Conservation (phyloP, 495 filamentous ascomycete genomes). For the Annulohypoxylon nitens region DNA sequence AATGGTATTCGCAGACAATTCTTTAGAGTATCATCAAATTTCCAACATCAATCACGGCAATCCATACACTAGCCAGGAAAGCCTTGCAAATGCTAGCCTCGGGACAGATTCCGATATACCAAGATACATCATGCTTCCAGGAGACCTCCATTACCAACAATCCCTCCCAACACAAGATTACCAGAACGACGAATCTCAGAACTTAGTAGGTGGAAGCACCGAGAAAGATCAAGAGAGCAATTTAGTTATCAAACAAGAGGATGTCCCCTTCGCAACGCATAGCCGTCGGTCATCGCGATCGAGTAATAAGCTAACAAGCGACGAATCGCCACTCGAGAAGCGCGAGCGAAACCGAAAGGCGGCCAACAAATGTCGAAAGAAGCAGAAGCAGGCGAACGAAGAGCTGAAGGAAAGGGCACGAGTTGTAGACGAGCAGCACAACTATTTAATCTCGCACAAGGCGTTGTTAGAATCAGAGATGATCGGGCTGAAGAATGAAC, state of each 20-base stretch:
- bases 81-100: conserved; percentile 12
- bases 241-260: neutral
- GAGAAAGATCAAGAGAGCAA: neutral
- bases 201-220: neutral
- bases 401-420: conserved; percentile 37
- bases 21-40: conserved; percentile 11
- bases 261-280: neutral
- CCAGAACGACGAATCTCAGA: neutral
- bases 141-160: conserved; percentile 13
- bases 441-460: conserved; percentile 29
- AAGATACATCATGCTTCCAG: conserved; percentile 16
- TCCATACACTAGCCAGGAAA: neutral
- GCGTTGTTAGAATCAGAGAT: conserved; percentile 39
- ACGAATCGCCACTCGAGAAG: conserved; percentile 39
- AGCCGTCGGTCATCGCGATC: conserved; percentile 35
- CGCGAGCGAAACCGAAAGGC: conserved; percentile 46
- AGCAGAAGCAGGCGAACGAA: conserved; percentile 38
- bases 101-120: conserved; percentile 1
- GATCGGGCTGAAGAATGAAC: conserved; percentile 39
- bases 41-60: neutral
- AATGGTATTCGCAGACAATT: conserved; percentile 25
- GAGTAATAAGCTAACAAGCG: conserved; percentile 39
- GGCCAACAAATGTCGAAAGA: conserved; percentile 48
- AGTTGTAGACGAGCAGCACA: conserved; percentile 31
- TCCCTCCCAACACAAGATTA: neutral